Base-by-base conservation (phyloP, 1,284 basidiomycete genomes). In the Microbotryum silenes-acaulis region DNA sequence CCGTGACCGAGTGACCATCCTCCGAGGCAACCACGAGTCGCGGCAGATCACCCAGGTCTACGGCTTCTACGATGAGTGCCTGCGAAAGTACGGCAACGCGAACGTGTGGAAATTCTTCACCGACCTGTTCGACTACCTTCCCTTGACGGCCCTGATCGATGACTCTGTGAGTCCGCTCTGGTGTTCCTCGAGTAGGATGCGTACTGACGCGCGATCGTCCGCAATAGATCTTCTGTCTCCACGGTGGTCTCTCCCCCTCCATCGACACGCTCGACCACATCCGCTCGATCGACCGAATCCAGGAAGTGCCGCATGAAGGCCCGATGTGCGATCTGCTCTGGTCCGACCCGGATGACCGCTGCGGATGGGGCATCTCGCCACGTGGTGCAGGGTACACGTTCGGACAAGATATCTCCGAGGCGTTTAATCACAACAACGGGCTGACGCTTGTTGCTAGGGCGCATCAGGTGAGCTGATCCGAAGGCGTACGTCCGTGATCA, bases 21-120 rank as follows among this genome's bases (percentile, higher is more conserved):
- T 99, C 55, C 87, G 94, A 65, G 94, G 94, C 46, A 98, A 99
- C 78, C 94, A 99, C 82, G 96, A 99, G 79, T 92, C 89, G 65
- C 84, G 94, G 74, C 94, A 99, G 81, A 98, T 99, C 80, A 99
- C 96, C 37, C 94, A 99, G 78, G 94, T 98, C 18, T 98, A 99
- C 74, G 94, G 94, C 42, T 99, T 99, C 76, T 98, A 99, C 79
- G 94, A 99, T 81, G 94, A 99, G 78, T 99, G 94, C 74, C 82
- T 97, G 73, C 86, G 96, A 75, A 99, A 99, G 81, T 99, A 99
- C 79, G 96, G 96, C 61, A 97, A 97, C 78, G 93, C 93, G 73
- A 98, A 97, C 75, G 96, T 99, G 53, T 99, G 94, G 94, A 89
- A 94, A 74, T 97, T 87, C 81, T 99, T 97, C 76, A 97, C 93